Base-by-base conservation (phyloP, 345 rosid species). In the Pelargonium nanum region DNA sequence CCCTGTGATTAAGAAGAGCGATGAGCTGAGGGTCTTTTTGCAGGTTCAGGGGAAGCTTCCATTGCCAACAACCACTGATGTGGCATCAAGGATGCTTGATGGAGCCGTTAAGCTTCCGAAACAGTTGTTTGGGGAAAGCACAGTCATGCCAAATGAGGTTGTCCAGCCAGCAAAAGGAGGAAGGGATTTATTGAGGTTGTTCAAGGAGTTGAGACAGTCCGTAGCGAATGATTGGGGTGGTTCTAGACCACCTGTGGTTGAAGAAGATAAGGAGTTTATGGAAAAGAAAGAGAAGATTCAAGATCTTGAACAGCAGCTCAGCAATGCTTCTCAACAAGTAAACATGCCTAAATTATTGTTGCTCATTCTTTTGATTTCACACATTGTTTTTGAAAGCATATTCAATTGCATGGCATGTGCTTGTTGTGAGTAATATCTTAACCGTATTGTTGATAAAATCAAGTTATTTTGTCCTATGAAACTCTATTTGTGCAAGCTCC, bases 271-370 rank as follows among this genome's bases (percentile, higher is more conserved):
- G 74, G 90, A 84, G 16, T 87, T 93, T 62, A 48, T 87, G 81
- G 89, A 85, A 76, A 93, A 80, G 74, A 93, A 90, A 70, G 92
- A 81, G 61, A 73, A 77, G 79, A 83, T 93, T 79, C 72, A 75
- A 54, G 96, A 84, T 58, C 96, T 93, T 69, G 96, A 93, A 73
- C 92, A 67, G 58, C 92, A 93, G 60, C 87, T 93, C 63, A 85
- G 82, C 80, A 90, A 80, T 83, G 80, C 91, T 69, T 94, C 97
- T 22, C 97, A 88, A 72, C 97, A 94, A 83, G 99, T 87, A 48
- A 56, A 19, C 51, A 28, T 8, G 26, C 24, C 28, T 48, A 19
- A n/a, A 22, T 30, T 23, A n/a, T 22, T 55, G 26, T 9, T 19
- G 45, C 44, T 24, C 5, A 4, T 25, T 20, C 6, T 53, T 22